Evolutionary conservation across 2,329 filamentous ascomycete genomes (phyloP).

Genomic region (Hypoxylon sp.): DNA sequence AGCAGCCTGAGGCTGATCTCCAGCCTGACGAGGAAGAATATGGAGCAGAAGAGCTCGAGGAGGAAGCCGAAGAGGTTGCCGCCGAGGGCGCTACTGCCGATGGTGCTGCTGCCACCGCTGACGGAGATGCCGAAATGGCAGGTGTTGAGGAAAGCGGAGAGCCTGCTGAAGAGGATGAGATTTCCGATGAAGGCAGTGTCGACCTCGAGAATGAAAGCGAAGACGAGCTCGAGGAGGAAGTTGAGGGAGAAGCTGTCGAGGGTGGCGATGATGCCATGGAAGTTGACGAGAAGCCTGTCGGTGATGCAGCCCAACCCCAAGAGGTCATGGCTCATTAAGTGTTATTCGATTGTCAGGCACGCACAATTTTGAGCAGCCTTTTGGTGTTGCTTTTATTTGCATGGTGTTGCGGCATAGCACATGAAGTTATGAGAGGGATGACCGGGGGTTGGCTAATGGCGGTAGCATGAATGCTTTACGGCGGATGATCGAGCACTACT

Average conservation of each 20-base stretch:
- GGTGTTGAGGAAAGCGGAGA: constrained; percentile 65
- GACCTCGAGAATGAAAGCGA: constrained; percentile 80
- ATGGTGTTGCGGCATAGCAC: constrained; percentile 26
- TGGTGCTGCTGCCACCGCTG: constrained; percentile 62
- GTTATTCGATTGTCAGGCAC: not conserved
- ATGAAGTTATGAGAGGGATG: constrained; percentile 44
- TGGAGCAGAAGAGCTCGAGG: constrained; percentile 89
- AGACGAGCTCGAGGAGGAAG: constrained; percentile 75
- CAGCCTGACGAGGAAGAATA: constrained; percentile 90
- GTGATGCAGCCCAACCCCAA: constrained; percentile 42
- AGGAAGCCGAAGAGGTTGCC: constrained; percentile 70
- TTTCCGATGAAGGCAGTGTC: constrained; percentile 77
- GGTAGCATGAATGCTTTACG: constrained; percentile 33
- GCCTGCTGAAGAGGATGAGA: constrained; percentile 73
- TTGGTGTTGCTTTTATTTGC: constrained; percentile 8
- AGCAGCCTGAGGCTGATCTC: constrained; percentile 95
- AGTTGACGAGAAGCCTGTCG: constrained; percentile 56
- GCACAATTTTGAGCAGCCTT: constrained; percentile 11
- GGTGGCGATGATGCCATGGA: constrained; percentile 62
- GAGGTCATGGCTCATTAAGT: constrained; percentile 50
- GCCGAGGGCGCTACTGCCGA: constrained; percentile 61
- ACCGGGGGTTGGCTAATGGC: constrained; percentile 35
- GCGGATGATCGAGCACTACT: constrained; percentile 32
- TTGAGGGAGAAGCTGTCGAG: constrained; percentile 57
- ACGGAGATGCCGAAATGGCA: constrained; percentile 80